Conservation (phyloP, 345 rosid species). For the Clausena lansium region DNA sequence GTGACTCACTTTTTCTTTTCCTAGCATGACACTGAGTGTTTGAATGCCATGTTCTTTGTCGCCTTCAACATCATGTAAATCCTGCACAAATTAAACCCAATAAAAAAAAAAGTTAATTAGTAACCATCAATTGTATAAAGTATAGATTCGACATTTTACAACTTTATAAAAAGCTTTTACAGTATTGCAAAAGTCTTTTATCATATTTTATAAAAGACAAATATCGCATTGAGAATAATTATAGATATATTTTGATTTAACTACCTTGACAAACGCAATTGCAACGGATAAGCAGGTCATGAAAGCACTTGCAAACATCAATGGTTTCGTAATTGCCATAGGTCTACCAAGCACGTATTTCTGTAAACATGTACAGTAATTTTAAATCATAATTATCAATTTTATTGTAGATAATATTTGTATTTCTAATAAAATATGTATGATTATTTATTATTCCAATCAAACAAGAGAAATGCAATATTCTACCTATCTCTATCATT, state of each 20-base stretch:
- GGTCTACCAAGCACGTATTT: constrained; percentile 37
- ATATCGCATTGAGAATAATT: no score
- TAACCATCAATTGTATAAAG: neutral
- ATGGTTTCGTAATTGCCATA: constrained; percentile 16
- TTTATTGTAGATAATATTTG: no score
- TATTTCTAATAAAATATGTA: no score
- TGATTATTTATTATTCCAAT: no score
- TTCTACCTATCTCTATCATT: no score
- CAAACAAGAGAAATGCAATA: no score
- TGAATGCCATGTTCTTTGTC: constrained; percentile 30
- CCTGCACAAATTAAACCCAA: constrained; percentile 19
- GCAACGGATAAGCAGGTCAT: constrained; percentile 33
- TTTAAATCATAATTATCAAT: no score
- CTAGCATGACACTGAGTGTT: constrained; percentile 23
- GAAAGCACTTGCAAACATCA: constrained; percentile 32
- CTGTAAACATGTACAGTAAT: constrained; percentile 15
- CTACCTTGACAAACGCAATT: constrained; percentile 35
- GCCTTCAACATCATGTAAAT: constrained; percentile 39
- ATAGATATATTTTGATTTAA: neutral
- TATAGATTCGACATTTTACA: neutral
- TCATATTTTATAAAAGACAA: no score
- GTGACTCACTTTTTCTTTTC: constrained; percentile 28
- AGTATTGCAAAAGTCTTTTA: no score
- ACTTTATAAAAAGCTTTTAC: neutral
- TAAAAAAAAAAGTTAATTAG: neutral